A percentile compares a stretch with the other conserved stretches of the same genome.
These are phyloP conservation scores for Cryptomeria japonica DNA, from an alignment of 75 land plant genomes.

Conservation along the genomic window DNA sequence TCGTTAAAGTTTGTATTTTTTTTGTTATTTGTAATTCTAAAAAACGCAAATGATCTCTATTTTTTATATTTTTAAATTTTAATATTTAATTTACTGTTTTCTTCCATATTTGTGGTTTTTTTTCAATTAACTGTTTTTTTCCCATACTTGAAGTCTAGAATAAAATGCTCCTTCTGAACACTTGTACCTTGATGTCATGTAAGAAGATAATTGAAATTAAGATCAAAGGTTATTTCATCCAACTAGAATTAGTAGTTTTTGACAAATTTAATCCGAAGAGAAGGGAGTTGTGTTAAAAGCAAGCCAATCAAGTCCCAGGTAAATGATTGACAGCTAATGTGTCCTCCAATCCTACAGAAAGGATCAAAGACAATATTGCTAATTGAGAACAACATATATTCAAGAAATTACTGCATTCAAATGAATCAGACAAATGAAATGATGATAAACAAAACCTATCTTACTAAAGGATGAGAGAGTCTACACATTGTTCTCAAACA, in stretches of 20 bases:
- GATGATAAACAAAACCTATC: not conserved
- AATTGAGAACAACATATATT: not conserved
- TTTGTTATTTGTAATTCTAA: too few species aligned
- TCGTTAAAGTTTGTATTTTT: too few species aligned
- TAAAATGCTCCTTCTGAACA: too few species aligned
- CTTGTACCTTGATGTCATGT: not conserved
- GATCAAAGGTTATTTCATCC: not conserved
- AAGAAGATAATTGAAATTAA: not conserved
- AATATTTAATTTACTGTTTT: too few species aligned
- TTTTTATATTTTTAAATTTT: too few species aligned
- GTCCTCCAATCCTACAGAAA: not conserved
- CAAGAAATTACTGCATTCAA: not conserved
- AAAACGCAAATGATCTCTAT: too few species aligned
- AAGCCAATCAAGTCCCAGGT: too few species aligned
- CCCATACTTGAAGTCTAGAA: too few species aligned
- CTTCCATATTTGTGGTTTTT: too few species aligned
- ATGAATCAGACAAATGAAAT: not conserved
- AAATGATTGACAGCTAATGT: not conserved
- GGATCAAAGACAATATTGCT: not conserved
- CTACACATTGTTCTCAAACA: not conserved
- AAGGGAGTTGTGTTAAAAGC: not conserved
- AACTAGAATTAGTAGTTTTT: not conserved
- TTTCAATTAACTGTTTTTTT: too few species aligned
- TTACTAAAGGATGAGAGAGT: not conserved
- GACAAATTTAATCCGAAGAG: not conserved